A percentile compares a stretch with the other conserved stretches of the same genome.
These are phyloP conservation scores for Solanum hybrid DNA, from an alignment of 305 asterid species.

Conservation along the genomic window DNA sequence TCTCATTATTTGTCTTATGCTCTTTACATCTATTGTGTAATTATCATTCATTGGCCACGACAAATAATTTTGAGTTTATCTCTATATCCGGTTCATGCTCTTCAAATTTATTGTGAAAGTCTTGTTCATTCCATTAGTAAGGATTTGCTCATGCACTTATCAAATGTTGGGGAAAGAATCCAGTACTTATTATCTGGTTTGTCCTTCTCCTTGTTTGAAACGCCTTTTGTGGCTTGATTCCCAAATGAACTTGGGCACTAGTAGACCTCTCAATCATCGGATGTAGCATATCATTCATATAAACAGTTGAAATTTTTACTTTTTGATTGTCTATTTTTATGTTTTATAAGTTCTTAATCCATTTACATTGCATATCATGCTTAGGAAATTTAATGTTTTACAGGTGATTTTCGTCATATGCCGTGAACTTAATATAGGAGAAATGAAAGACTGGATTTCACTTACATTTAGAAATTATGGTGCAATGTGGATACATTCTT, in stretches of 20 bases:
- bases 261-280: not conserved
- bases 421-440: not conserved
- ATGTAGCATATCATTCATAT: not conserved
- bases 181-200: no score
- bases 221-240: not conserved
- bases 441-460: not conserved
- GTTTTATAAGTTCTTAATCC: not conserved
- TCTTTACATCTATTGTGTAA: not conserved
- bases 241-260: not conserved
- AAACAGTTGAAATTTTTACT: not conserved
- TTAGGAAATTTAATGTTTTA: not conserved
- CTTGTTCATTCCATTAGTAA: not conserved
- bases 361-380: not conserved
- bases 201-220: not conserved
- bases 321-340: not conserved
- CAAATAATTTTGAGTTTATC: not conserved
- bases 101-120: not conserved
- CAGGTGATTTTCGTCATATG: not conserved
- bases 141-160: not conserved
- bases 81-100: not conserved
- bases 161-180: not conserved
- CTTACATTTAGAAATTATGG: not conserved
- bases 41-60: not conserved
- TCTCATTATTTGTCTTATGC: not conserved
- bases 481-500: not conserved